These are phyloP conservation scores for Nannochloropsis gaditana DNA, from an alignment of 108 stramenopile genomes.

Conservation along the genomic window DNA sequence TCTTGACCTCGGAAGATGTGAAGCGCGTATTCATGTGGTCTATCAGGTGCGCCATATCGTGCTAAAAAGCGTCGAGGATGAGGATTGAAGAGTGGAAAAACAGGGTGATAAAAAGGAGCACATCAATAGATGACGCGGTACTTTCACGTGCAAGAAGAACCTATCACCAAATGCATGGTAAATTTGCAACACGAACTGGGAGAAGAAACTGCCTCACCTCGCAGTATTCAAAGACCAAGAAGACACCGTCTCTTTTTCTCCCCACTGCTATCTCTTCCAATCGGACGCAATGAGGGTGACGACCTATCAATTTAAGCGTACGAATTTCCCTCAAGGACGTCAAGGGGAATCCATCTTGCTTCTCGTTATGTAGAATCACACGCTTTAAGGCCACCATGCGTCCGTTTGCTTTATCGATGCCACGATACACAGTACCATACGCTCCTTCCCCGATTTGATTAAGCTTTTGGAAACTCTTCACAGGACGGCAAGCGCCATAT, in stretches of 20 bases:
- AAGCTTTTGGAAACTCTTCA: slow-evolving; percentile 43
- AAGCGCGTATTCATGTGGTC: slow-evolving; percentile 41
- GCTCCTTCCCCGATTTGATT: slow-evolving; percentile 53
- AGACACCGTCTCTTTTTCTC: slow-evolving; percentile 39
- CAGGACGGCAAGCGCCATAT: slow-evolving; percentile 22
- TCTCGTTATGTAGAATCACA: slow-evolving; percentile 55
- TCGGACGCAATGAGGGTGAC: slow-evolving; percentile 49
- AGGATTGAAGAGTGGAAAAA: too few relatives aligned
- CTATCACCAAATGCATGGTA: too few relatives aligned
- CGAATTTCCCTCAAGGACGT: slow-evolving; percentile 54
- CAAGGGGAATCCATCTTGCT: slow-evolving; percentile 54
- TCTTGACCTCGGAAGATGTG: slow-evolving; percentile 50
- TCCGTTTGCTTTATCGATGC: slow-evolving; percentile 45
- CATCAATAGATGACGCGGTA: too few relatives aligned
- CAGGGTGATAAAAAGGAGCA: not conserved
- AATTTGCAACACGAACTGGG: too few relatives aligned
- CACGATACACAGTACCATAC: slow-evolving; percentile 54
- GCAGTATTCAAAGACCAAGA: slow-evolving; percentile 58
- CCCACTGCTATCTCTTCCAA: slow-evolving; percentile 55
- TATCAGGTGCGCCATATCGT: slow-evolving; percentile 49
- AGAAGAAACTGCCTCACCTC: slow-evolving; percentile 21
- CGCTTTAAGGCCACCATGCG: slow-evolving; percentile 48
- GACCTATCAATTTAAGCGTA: slow-evolving; percentile 38
- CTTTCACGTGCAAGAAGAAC: too few relatives aligned
- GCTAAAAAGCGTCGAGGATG: not conserved